Base-by-base conservation (phyloP, 75 land plant species). In the Picea sitchensis region DNA sequence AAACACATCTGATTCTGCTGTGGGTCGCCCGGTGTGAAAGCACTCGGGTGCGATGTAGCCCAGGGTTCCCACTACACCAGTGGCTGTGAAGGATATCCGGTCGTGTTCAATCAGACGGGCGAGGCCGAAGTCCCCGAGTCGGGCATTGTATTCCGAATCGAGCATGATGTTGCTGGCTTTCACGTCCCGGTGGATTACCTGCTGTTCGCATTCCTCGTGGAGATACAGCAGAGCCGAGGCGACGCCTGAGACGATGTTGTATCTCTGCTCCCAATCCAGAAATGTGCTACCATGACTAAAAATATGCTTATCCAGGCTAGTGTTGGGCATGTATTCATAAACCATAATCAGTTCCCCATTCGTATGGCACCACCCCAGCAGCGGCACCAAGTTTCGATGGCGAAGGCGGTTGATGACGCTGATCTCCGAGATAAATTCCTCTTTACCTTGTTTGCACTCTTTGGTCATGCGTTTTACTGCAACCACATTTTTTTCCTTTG, bases 11-110 rank as follows among this genome's bases (percentile, higher is more conserved):
- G 86, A 84, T 41, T 89, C 85, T 14, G 77, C 81, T 13, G 84
- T 89, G 54, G 84, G 77, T 62, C 80, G 87, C n/a, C 89, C 91
- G 0, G 78, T 80, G 14, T 69, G 62, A 0, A 82, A 7, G 61
- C 72, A 84, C 61, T 89, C 91, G 0, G 91, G 91, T 4, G 91
- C 91, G 32, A 89, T 14, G 86, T 89, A 88, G 4, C 89, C 89
- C 72, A 79, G 56, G 1, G 87, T 85, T 1, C 89, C 89, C 11
- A 80, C 84, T 13, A 79, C 63, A 18, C 73, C 74, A 14, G 83
- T 85, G 23, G 81, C 81, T 14, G 56, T 41, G 3, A 61, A 71
- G 47, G 44, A 34, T 38, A 65, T 9, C 7, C 36, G 75, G 3
- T 1, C 32, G 44, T 23, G 44, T 34, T 71, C 73, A 23, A 71